phyloP scores from a whole-genome alignment of 2,329 filamentous ascomycete species.

The Tetracladium maxilliforme region DNA sequence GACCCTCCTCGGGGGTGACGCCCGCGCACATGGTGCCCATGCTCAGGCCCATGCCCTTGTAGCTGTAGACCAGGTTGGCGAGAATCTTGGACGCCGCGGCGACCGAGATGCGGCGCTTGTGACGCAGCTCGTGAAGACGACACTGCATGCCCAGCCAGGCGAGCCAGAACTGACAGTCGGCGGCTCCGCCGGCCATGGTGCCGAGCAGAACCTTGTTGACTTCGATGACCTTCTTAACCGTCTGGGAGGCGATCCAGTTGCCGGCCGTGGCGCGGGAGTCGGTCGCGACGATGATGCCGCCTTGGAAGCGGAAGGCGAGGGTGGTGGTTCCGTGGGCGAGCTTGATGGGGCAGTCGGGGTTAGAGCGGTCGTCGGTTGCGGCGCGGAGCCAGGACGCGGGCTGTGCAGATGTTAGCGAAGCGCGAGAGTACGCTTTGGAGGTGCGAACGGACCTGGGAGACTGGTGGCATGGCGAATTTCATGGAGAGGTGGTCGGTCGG shows the following conservation, averaged over 20 bases:
- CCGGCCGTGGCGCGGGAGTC: slow-evolving; percentile 94
- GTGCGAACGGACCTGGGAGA: slow-evolving; percentile 58
- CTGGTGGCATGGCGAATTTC: slow-evolving; percentile 88
- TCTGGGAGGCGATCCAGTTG: slow-evolving; percentile 99
- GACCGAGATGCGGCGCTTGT: slow-evolving; percentile 97
- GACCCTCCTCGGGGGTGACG: slow-evolving; percentile 88
- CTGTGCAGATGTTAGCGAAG: slow-evolving; percentile 25
- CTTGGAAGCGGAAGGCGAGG: slow-evolving; percentile 93
- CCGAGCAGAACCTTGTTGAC: slow-evolving; percentile 90
- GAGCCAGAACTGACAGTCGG: slow-evolving; percentile 99
- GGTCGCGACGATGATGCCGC: slow-evolving; percentile 95
- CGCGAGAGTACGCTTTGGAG: slow-evolving; percentile 3
- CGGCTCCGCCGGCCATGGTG: slow-evolving; percentile 96
- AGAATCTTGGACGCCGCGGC: slow-evolving; percentile 97
- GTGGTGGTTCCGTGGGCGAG: slow-evolving; percentile 98
- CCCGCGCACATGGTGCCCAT: slow-evolving; percentile 99
- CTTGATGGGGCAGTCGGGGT: slow-evolving; percentile 97
- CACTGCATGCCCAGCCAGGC: slow-evolving; percentile 98
- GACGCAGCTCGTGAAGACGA: slow-evolving; percentile 94
- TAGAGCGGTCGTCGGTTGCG: slow-evolving; percentile 92
- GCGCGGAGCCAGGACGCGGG: slow-evolving; percentile 90
- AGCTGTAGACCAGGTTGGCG: slow-evolving; percentile 93
- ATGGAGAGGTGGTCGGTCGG: slow-evolving; percentile 65
- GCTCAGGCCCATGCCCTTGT: slow-evolving; percentile 96
- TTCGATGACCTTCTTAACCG: slow-evolving; percentile 99